Percentiles rank a stretch among this genome's conserved stretches.
phyloP scores from a whole-genome alignment of 2,329 filamentous ascomycete species.

The Cladophialophora exuberans region DNA sequence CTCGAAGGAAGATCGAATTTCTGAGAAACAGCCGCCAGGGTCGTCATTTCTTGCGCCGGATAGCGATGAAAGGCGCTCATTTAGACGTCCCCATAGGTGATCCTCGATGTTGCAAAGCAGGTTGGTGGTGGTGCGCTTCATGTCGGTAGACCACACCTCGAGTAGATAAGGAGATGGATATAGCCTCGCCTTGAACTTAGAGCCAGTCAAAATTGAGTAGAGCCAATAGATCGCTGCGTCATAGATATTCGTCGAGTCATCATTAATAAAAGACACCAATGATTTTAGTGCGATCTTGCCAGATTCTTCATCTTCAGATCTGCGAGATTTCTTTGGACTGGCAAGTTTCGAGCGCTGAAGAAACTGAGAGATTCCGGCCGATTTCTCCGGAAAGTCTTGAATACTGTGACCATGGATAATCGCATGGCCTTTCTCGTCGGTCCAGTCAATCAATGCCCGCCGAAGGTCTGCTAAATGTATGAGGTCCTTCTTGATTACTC shows the following conservation, averaged over 20 bases:
- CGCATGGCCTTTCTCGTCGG: conserved; percentile 47
- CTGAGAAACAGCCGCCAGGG: background rate
- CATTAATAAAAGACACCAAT: conserved; percentile 53
- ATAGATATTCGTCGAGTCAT: conserved; percentile 50
- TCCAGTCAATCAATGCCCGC: conserved; percentile 47
- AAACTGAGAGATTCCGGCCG: conserved; percentile 56
- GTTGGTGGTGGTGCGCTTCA: conserved; percentile 60
- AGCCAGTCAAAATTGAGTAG: conserved; percentile 47
- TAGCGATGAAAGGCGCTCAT: conserved; percentile 36
- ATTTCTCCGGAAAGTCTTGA: conserved; percentile 51
- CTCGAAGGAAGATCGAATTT: conserved; percentile 21
- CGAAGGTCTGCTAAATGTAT: conserved; percentile 50
- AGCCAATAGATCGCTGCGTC: conserved; percentile 60
- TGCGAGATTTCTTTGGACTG: conserved; percentile 43
- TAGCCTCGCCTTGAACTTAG: background rate
- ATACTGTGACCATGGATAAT: conserved; percentile 54
- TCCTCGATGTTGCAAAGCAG: conserved; percentile 59
- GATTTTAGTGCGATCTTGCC: conserved; percentile 41
- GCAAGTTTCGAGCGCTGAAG: conserved; percentile 58
- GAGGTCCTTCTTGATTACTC: conserved; percentile 29
- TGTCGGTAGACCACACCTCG: conserved; percentile 58
- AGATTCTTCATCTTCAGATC: conserved; percentile 45
- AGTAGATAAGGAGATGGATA: conserved; percentile 54
- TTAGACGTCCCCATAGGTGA: conserved; percentile 50
- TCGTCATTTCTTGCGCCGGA: background rate